A percentile compares a stretch with the other conserved stretches of the same genome.
Evolutionary conservation across 208 protist species (phyloP).

Genomic region (Strigomonas culicis): DNA sequence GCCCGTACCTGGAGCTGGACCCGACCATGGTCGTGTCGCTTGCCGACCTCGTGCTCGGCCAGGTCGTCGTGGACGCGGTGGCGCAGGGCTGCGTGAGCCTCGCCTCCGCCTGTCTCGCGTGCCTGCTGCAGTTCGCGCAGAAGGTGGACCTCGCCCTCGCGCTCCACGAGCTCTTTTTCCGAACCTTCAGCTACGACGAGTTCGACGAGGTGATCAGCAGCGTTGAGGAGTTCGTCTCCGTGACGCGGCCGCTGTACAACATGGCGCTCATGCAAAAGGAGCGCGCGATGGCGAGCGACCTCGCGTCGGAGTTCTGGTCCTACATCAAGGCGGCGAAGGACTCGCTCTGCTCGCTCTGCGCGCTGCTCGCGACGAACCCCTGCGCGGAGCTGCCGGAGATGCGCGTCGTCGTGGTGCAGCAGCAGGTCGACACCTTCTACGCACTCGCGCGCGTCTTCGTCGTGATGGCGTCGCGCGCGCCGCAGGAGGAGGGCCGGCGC

Average conservation of each 20-base stretch:
- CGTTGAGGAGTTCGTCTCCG: constrained; percentile 83
- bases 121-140: constrained; percentile 77
- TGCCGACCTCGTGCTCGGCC: constrained; percentile 65
- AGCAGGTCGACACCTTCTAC: constrained; percentile 76
- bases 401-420: constrained; percentile 53
- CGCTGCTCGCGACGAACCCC: constrained; percentile 58
- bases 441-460: constrained; percentile 75
- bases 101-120: constrained; percentile 76
- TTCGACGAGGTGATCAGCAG: constrained; percentile 75
- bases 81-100: constrained; percentile 70
- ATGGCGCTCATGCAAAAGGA: constrained; percentile 73
- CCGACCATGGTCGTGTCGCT: constrained; percentile 13
- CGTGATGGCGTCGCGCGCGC: constrained; percentile 79
- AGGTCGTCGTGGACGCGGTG: constrained; percentile 80
- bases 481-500: constrained; percentile 48
- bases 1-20: not conserved
- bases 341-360: constrained; percentile 63
- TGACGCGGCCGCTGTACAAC: constrained; percentile 70
- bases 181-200: constrained; percentile 74
- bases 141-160: constrained; percentile 60
- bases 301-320: constrained; percentile 73
- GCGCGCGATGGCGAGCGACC: constrained; percentile 76
- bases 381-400: constrained; percentile 57
- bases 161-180: constrained; percentile 81
- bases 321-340: constrained; percentile 78